These are phyloP conservation scores for Conoideocrella luteorostrata DNA, from an alignment of 2,329 filamentous ascomycete species.

Conservation along the genomic window DNA sequence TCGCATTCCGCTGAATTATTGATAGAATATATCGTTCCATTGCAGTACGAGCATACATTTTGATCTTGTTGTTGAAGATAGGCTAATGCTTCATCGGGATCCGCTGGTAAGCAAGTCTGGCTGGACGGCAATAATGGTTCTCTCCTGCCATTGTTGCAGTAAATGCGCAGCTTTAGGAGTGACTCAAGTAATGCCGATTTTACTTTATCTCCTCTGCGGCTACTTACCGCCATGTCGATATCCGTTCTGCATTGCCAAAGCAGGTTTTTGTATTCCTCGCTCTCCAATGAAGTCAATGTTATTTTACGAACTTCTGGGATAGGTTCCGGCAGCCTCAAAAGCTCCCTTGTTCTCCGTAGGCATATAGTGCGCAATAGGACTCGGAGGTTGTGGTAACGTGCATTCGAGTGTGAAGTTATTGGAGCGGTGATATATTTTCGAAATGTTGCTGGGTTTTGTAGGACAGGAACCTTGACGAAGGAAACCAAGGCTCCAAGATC, in stretches of 20 bases:
- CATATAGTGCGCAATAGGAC: conserved; percentile 1
- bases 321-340: background rate
- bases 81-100: conserved; percentile 2
- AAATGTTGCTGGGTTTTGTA: background rate
- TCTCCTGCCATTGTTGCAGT: conserved; percentile 4
- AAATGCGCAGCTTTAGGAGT: conserved; percentile 1
- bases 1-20: background rate
- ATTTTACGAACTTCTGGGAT: background rate
- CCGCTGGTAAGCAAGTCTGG: background rate
- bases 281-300: background rate
- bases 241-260: background rate
- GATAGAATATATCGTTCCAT: conserved; percentile 4
- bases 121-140: background rate
- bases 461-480: background rate
- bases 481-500: background rate
- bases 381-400: conserved; percentile 1
- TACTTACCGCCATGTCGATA: conserved; percentile 2
- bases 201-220: background rate
- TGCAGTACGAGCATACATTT: conserved; percentile 1
- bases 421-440: conserved; percentile 1
- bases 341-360: conserved; percentile 1
- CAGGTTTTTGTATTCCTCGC: background rate
- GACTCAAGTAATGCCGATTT: conserved; percentile 2
- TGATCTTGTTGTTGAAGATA: conserved; percentile 3
- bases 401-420: background rate